Evolutionary conservation across 805 yeast species (phyloP), one percentile per base, ranked within the genome.

Genomic region (Pichia rugopelliculosa): DNA sequence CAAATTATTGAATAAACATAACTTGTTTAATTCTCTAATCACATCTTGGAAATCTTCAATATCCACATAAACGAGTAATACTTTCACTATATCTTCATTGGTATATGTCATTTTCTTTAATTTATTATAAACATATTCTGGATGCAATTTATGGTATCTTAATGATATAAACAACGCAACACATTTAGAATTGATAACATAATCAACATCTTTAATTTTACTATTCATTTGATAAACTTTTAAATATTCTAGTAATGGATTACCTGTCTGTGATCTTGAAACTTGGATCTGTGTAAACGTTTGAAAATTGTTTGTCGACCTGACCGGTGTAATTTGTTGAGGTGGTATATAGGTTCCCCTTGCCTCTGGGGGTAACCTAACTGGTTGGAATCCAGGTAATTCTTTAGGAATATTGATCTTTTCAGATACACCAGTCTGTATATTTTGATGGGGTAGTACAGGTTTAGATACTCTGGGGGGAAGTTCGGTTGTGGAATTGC

Each of bases 121-220:
- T 50, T 84, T 70, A 51, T 76, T 77, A 64, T 77, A 75, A 3
- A 86, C 73, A 56, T 86, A 85, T 55, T 84, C 91, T 0, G 90
- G 88, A 53, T 82, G 84, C 36, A 86, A 66, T 60, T 84, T 84
- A 59, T 84, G 88, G 59, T 85, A 86, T 44, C 82, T 81, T 42
- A 86, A 61, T 1, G 87, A 79, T 3, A 86, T 68, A 53, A 84
- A 84, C 0, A 86, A 56, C 1, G 83, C 74, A 48, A 75, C 75
- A 60, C 78, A 62, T 61, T 75, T 64, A 26, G 80, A 68, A 48
- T 76, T 80, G 15, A 85, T 73, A 42, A 81, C 70, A 61, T 85
- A 86, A 59, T 86, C 95, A 55, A 69, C 84, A 58, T 64, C 74
- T 54, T 66, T 71, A 51, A 72, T 64, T 17, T 64, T 65, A 6